Base-by-base conservation (phyloP, 2,329 filamentous ascomycete genomes). In the Cladophialophora immunda region DNA sequence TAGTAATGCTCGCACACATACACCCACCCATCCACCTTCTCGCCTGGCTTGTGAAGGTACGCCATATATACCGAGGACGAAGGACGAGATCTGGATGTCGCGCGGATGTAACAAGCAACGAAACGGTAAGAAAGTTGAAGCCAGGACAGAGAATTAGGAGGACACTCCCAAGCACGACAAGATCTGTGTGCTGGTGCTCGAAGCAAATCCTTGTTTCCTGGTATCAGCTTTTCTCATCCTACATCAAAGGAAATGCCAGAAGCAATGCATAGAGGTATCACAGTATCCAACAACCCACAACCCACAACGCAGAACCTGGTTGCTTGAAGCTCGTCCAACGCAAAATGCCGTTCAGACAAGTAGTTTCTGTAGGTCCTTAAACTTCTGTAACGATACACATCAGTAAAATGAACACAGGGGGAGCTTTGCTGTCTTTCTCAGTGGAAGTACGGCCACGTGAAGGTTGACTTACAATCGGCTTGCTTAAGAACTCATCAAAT, bases 401-500 rank as follows among this genome's bases (percentile, higher is more conserved):
- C 25, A 64, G 62, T 13, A 64, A 1, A 19, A 25, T 27, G 9
- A 0, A 6, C 11, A 27, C 8, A 25, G 11, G 45, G 41, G 19
- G 7, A 4, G 5, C n/a, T 22, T 47, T 50, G 19, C 4, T 25
- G 45, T 13, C 3, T 50, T 50, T 27, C 45, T 15, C 11, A 50
- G 2, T 11, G 45, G 3, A 7, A 25, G 4, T 9, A 25, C 22
- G 27, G 13, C 15, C 1, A 11, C 11, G 22, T 13, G 19, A 15
- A 15, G 15, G 27, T 6, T 17, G n/a, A 58, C 58, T 62, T 36
- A 53, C 30, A 32, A 83, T 80, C 0, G 82, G 82, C 64, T 84
- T 83, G 4, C 80, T 82, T 41, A 83, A 74, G 67, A 82, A 83
- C 27, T 82, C 71, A 67, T 83, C 80, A 47, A 83, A 78, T 4